Percentiles rank a stretch among this genome's conserved stretches.
phyloP scores from a whole-genome alignment of 345 rosid genomes.

The Eucalyptus marginata region DNA sequence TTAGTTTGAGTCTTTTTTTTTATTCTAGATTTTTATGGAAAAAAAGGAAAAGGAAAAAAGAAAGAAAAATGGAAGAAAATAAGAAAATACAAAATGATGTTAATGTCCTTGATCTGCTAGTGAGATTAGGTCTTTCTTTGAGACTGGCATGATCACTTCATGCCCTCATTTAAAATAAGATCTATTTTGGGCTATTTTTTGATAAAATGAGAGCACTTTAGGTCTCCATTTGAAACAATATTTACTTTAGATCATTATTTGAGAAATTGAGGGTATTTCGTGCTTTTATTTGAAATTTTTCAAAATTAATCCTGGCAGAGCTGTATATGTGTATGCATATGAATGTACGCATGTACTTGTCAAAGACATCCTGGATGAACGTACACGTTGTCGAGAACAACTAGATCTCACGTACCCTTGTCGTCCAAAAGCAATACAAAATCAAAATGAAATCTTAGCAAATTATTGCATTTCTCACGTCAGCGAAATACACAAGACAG shows the following conservation, averaged over 20 bases:
- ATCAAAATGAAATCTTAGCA: neutral
- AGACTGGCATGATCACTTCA: fast-evolving
- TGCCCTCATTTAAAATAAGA: too few relatives aligned
- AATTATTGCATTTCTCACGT: neutral
- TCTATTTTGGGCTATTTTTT: fast-evolving
- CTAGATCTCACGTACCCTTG: neutral
- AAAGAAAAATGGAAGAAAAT: too few relatives aligned
- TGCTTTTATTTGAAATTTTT: too few relatives aligned
- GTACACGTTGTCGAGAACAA: neutral
- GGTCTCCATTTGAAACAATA: fast-evolving
- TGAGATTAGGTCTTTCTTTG: too few relatives aligned
- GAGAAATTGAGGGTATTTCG: fast-evolving
- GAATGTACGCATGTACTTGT: neutral
- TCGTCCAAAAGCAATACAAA: neutral
- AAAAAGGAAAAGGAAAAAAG: too few relatives aligned
- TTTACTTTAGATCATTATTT: too few relatives aligned
- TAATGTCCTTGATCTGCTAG: too few relatives aligned
- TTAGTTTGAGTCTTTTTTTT: too few relatives aligned
- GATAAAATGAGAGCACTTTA: fast-evolving
- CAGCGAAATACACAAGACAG: neutral
- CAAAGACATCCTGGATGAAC: neutral
- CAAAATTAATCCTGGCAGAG: neutral
- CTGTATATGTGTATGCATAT: neutral
- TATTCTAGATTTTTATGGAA: too few relatives aligned
- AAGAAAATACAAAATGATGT: too few relatives aligned